A percentile compares a stretch with the other conserved stretches of the same genome.
Conservation (phyloP, 1,139 yeast species). For the Sugiyamaella neomexicana region DNA sequence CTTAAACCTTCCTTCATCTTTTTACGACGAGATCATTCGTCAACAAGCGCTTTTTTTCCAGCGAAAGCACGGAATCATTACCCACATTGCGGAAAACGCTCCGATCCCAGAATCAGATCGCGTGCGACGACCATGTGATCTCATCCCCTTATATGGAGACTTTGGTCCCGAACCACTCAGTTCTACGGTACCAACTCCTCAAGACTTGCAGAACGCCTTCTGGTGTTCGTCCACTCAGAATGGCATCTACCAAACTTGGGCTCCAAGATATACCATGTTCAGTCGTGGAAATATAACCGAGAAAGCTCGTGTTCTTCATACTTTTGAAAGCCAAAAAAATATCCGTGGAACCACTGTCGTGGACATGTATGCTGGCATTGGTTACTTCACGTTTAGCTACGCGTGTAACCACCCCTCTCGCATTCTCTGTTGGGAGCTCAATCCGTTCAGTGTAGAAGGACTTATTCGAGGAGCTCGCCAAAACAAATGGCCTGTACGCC, state of each 20-base stretch:
- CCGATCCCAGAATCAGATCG: conserved; percentile 59
- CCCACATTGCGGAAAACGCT: conserved; percentile 70
- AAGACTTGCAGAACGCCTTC: conserved; percentile 54
- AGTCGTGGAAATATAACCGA: conserved; percentile 87
- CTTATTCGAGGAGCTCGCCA: conserved; percentile 53
- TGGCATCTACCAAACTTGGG: conserved; percentile 78
- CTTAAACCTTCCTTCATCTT: conserved; percentile 4
- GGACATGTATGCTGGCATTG: conserved; percentile 83
- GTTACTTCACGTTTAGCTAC: conserved; percentile 77
- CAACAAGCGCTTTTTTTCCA: conserved; percentile 8
- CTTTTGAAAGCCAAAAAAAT: conserved; percentile 30
- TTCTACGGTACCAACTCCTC: conserved; percentile 45
- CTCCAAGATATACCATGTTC: conserved; percentile 84
- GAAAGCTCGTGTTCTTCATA: conserved; percentile 59
- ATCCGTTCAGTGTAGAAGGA: conserved; percentile 83
- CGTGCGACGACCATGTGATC: conserved; percentile 63
- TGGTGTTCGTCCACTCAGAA: conserved; percentile 77
- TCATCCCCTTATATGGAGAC: conserved; percentile 62
- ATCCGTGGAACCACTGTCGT: conserved; percentile 50
- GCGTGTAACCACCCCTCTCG: conserved; percentile 53
- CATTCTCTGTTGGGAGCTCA: conserved; percentile 78
- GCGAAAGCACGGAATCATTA: conserved; percentile 34
- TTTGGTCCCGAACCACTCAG: conserved; percentile 51
- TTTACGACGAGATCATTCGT: conserved; percentile 25
- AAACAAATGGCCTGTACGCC: conserved; percentile 47